phyloP scores from a whole-genome alignment of 208 protist genomes.

The Leishmania arabica region DNA sequence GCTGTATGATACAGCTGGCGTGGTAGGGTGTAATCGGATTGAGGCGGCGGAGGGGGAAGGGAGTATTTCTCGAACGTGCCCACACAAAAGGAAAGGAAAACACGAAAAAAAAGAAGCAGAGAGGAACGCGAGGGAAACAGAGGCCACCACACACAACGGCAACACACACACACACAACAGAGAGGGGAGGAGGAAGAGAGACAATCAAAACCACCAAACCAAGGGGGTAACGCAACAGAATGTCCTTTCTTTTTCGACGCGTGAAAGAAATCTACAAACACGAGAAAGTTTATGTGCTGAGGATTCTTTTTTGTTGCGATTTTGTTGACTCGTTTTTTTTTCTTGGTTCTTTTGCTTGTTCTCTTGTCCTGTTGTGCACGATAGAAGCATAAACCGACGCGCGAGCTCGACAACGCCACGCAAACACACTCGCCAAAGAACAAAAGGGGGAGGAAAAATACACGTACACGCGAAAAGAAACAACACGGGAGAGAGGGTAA shows the following conservation, averaged over 20 bases:
- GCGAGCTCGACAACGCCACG: neutral
- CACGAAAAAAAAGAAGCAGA: neutral
- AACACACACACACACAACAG: too few relatives aligned
- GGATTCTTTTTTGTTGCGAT: too few relatives aligned
- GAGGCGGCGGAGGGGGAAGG: neutral
- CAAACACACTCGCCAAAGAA: neutral
- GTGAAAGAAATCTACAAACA: too few relatives aligned
- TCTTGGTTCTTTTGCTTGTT: too few relatives aligned
- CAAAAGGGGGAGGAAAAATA: neutral
- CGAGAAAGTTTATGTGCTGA: too few relatives aligned
- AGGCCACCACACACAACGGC: neutral
- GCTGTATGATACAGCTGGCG: constrained; percentile 1
- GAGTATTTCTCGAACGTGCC: neutral
- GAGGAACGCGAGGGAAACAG: neutral
- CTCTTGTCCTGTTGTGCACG: neutral
- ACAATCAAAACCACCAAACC: too few relatives aligned
- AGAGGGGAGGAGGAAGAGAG: too few relatives aligned
- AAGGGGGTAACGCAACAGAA: too few relatives aligned
- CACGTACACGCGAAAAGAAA: neutral
- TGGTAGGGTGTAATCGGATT: neutral
- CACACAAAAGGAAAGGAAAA: neutral
- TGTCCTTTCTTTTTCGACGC: too few relatives aligned
- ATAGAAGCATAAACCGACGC: neutral
- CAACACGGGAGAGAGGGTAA: neutral
- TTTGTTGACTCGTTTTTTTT: too few relatives aligned